Conservation (phyloP, 2,329 filamentous ascomycete species). For the Cordyceps cicadae region DNA sequence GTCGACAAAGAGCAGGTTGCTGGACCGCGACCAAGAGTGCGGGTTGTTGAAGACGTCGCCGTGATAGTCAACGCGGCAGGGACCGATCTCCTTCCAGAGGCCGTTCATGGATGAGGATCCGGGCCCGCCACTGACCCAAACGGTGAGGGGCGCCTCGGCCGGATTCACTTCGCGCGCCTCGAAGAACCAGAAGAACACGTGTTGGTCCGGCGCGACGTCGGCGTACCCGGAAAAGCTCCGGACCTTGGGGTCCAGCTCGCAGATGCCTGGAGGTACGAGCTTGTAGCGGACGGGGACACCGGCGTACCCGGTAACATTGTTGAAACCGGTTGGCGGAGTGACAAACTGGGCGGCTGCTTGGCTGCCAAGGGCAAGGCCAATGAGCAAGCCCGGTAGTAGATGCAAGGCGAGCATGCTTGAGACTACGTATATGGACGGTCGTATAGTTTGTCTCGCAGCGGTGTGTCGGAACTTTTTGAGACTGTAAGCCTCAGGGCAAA, state of each 20-base stretch:
- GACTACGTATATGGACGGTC: not conserved
- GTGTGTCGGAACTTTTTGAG: not conserved
- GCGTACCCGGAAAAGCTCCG: conserved; percentile 46
- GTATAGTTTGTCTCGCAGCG: not conserved
- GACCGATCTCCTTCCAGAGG: conserved; percentile 14
- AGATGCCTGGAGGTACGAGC: conserved; percentile 32
- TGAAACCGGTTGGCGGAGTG: conserved; percentile 14
- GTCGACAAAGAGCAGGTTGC: conserved; percentile 47
- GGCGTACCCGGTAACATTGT: conserved; percentile 14
- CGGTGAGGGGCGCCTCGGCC: conserved; percentile 30
- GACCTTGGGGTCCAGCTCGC: conserved; percentile 26
- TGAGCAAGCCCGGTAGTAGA: not conserved
- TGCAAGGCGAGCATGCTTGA: not conserved
- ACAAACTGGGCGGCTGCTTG: conserved; percentile 17
- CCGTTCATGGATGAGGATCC: conserved; percentile 30
- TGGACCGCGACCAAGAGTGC: conserved; percentile 54
- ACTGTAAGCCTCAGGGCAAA: not conserved
- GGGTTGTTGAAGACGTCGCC: conserved; percentile 46
- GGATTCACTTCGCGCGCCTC: conserved; percentile 19
- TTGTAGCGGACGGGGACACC: conserved; percentile 17
- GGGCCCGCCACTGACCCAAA: conserved; percentile 54
- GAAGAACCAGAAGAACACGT: conserved; percentile 23
- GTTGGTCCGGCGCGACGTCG: conserved; percentile 19
- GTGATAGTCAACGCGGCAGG: conserved; percentile 37
- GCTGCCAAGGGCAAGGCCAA: not conserved